Evolutionary conservation across 495 filamentous ascomycete genomes (phyloP).

Genomic region (Aeminium ludgeri): DNA sequence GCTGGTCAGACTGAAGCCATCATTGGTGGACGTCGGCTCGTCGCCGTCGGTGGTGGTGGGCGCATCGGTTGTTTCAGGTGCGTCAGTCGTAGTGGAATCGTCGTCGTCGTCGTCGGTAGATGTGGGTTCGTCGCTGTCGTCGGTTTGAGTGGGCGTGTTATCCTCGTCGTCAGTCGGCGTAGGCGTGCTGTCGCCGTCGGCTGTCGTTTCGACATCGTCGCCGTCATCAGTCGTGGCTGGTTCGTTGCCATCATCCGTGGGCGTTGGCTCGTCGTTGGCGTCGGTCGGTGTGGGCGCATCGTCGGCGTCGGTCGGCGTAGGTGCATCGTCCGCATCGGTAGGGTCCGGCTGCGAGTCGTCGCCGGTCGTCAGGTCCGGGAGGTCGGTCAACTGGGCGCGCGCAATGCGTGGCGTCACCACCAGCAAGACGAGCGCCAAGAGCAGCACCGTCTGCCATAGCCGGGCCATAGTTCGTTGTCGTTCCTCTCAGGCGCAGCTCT

Average conservation of each 20-base stretch:
- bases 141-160: not conserved
- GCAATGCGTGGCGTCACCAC: not conserved
- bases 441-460: constrained; percentile 1
- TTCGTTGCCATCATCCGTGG: not conserved
- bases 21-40: constrained; percentile 9
- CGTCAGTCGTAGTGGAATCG: constrained; percentile 3
- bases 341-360: not conserved
- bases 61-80: constrained; percentile 3
- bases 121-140: not conserved
- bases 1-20: constrained; percentile 15
- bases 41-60: constrained; percentile 1
- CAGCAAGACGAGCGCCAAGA: constrained; percentile 1
- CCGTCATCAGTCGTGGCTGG: too few species aligned
- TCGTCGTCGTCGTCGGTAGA: constrained; percentile 1
- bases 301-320: not conserved
- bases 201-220: too few species aligned
- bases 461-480: constrained; percentile 3
- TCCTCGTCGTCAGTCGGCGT: not conserved
- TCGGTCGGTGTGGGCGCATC: not conserved
- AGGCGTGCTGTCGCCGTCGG: not conserved
- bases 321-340: not conserved
- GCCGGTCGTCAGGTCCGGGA: constrained; percentile 6
- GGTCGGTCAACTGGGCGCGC: constrained; percentile 4
- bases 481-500: too few species aligned
- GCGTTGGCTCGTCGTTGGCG: not conserved